Evolutionary conservation across 2,329 filamentous ascomycete species (phyloP).

Genomic region (Cercospora sp.): DNA sequence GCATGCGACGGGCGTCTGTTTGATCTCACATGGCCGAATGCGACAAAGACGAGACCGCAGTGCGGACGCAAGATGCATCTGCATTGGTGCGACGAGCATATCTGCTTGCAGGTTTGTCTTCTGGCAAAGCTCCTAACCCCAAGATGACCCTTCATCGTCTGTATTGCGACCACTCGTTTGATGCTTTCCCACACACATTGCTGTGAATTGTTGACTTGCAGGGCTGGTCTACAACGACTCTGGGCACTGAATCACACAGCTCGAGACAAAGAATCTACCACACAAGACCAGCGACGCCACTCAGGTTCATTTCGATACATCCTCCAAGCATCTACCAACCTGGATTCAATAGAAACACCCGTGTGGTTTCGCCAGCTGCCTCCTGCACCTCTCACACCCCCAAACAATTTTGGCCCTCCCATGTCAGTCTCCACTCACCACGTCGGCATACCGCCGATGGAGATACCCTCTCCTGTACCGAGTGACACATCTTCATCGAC

Average conservation of each 20-base stretch:
- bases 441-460: conserved; percentile 30
- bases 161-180: conserved; percentile 2
- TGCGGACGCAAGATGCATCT: conserved; percentile 16
- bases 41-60: conserved; percentile 28
- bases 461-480: conserved; percentile 33
- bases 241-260: not conserved
- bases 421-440: conserved; percentile 28
- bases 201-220: not conserved
- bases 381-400: conserved; percentile 24
- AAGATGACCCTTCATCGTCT: not conserved
- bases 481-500: conserved; percentile 29
- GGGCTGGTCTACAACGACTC: not conserved
- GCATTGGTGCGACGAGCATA: conserved; percentile 22
- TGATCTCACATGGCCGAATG: conserved; percentile 21
- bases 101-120: conserved; percentile 23
- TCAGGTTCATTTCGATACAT: not conserved
- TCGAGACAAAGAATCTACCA: conserved; percentile 18
- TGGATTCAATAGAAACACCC: conserved; percentile 36
- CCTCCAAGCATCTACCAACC: conserved; percentile 18
- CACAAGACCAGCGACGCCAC: conserved; percentile 2
- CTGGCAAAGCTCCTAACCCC: conserved; percentile 8
- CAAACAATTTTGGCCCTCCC: conserved; percentile 19
- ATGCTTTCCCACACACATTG: not conserved
- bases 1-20: conserved; percentile 11
- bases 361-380: conserved; percentile 36